These are phyloP conservation scores for Terfezia boudieri DNA, from an alignment of 495 filamentous ascomycete species.

Conservation along the genomic window DNA sequence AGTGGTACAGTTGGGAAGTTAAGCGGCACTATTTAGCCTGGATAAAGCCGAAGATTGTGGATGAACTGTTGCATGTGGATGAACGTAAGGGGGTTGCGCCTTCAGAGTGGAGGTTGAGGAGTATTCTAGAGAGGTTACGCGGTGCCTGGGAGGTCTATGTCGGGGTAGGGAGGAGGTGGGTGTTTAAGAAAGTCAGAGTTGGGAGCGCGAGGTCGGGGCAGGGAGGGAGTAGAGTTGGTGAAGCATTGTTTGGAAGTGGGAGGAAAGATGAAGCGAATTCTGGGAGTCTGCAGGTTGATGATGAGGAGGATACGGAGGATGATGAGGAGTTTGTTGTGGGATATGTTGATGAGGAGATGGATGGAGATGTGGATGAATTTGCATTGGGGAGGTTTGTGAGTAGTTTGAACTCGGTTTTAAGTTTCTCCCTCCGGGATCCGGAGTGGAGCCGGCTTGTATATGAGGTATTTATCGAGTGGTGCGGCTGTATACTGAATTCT, in stretches of 20 bases:
- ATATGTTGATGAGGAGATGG: slow-evolving; percentile 2
- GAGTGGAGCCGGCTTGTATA: slow-evolving; percentile 17
- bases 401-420: slow-evolving; percentile 15
- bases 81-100: background rate
- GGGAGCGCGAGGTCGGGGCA: background rate
- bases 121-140: background rate
- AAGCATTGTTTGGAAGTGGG: background rate
- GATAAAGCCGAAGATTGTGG: slow-evolving; percentile 11
- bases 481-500: slow-evolving; percentile 8
- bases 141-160: background rate
- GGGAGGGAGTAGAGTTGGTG: background rate
- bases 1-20: slow-evolving; percentile 18
- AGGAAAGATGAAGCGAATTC: background rate
- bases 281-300: slow-evolving; percentile 1
- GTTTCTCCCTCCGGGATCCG: slow-evolving; percentile 17
- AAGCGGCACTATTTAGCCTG: slow-evolving; percentile 15
- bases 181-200: background rate
- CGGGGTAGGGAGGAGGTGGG: background rate
- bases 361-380: slow-evolving; percentile 10
- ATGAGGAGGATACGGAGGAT: slow-evolving; percentile 6
- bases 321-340: background rate
- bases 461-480: slow-evolving; percentile 13
- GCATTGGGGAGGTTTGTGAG: slow-evolving; percentile 10
- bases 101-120: background rate
- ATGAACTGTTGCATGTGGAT: background rate